These are phyloP conservation scores for Plasmodium gallinaceum DNA, from an alignment of 169 alveolate species.

Conservation along the genomic window DNA sequence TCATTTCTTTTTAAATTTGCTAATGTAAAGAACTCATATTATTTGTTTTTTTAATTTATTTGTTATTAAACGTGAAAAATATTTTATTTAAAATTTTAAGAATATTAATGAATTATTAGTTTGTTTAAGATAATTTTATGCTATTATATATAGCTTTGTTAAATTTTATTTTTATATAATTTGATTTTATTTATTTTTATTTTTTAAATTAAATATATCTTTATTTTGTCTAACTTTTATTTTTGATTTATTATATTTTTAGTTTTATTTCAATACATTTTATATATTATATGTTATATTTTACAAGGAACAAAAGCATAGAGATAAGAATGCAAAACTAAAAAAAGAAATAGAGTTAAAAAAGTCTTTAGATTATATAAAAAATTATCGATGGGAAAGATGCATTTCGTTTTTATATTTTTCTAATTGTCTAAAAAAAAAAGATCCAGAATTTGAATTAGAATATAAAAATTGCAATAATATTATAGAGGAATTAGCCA, in stretches of 20 bases:
- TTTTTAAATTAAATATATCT: no score
- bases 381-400: constrained; percentile 63
- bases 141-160: no score
- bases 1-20: background rate
- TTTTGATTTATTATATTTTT: no score
- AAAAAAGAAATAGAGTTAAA: constrained; percentile 40
- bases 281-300: background rate
- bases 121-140: no score
- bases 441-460: constrained; percentile 11
- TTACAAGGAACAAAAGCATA: constrained; percentile 63
- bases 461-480: background rate
- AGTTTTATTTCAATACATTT: no score
- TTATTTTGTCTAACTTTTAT: no score
- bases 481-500: constrained; percentile 19
- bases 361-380: constrained; percentile 51
- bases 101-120: no score
- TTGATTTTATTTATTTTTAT: no score
- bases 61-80: no score
- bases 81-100: no score
- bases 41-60: no score
- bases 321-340: constrained; percentile 59
- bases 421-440: constrained; percentile 21
- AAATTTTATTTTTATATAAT: no score
- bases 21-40: background rate
- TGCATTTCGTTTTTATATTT: constrained; percentile 48